Conservation (phyloP, 768 basidiomycete genomes). For the Leccinum pellstonianum region DNA sequence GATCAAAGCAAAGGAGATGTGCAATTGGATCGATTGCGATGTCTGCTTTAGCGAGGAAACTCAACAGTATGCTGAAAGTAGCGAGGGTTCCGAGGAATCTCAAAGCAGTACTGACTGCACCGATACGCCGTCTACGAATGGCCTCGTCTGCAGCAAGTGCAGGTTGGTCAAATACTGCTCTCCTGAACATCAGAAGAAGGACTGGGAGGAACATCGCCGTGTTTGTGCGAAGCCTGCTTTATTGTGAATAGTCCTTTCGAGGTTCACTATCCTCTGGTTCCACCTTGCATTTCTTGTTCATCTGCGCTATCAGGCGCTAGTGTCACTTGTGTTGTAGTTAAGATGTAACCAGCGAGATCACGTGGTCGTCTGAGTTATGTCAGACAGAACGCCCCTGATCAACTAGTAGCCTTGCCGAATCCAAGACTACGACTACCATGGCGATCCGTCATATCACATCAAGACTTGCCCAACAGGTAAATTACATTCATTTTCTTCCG, state of each 20-base stretch:
- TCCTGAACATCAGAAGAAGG: slow-evolving; percentile 67
- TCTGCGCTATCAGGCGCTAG: not conserved
- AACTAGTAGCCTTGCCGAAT: not conserved
- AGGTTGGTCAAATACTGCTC: slow-evolving; percentile 78
- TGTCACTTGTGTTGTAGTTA: slow-evolving; percentile 1
- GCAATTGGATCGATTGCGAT: slow-evolving; percentile 80
- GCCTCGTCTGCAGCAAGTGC: slow-evolving; percentile 74
- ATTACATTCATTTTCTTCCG: not conserved
- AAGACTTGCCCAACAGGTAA: slow-evolving; percentile 73
- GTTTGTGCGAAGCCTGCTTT: slow-evolving; percentile 51
- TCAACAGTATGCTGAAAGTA: slow-evolving; percentile 34
- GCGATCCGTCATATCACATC: slow-evolving; percentile 67
- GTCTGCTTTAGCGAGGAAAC: slow-evolving; percentile 53
- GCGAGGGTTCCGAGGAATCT: slow-evolving; percentile 47
- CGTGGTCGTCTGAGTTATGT: not conserved
- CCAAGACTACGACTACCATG: slow-evolving; percentile 34
- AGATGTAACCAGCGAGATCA: slow-evolving; percentile 1
- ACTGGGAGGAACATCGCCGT: slow-evolving; percentile 76
- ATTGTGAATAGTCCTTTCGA: slow-evolving; percentile 9
- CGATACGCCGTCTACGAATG: slow-evolving; percentile 35
- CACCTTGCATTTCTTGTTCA: not conserved
- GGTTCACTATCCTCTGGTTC: slow-evolving; percentile 1
- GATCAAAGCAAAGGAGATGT: slow-evolving; percentile 62
- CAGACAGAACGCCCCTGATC: not conserved
- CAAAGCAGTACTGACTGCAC: slow-evolving; percentile 42